Percentiles rank a stretch among this genome's conserved stretches.
phyloP scores from a whole-genome alignment of 2,329 filamentous ascomycete genomes.

The Rhynchosporium agropyri region DNA sequence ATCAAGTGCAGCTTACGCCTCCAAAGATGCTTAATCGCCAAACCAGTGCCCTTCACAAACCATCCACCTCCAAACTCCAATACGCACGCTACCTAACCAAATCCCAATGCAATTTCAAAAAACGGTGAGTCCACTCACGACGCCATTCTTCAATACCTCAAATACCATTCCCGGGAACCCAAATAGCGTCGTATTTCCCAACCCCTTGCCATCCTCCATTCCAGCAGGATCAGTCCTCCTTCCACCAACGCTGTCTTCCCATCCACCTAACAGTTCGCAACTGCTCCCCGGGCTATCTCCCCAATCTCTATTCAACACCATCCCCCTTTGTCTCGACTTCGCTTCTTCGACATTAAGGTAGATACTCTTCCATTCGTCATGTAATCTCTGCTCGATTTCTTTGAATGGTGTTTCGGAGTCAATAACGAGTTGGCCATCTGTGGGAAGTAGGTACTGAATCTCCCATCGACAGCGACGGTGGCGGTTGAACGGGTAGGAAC shows the following conservation, averaged over 20 bases:
- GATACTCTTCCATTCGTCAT: constrained; percentile 68
- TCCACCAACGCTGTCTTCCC: constrained; percentile 69
- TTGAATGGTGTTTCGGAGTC: constrained; percentile 70
- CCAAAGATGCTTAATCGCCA: background rate
- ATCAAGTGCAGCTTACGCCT: constrained; percentile 14
- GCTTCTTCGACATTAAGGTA: constrained; percentile 60
- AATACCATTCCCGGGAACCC: constrained; percentile 94
- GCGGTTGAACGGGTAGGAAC: constrained; percentile 95
- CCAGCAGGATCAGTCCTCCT: constrained; percentile 48
- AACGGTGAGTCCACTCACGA: constrained; percentile 85
- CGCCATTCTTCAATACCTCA: constrained; percentile 91
- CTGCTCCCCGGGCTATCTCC: constrained; percentile 90
- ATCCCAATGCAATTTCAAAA: constrained; percentile 55
- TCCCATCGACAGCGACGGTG: constrained; percentile 89
- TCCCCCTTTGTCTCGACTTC: constrained; percentile 62
- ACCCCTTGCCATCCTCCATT: constrained; percentile 55
- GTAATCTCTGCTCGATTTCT: constrained; percentile 70
- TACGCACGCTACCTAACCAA: constrained; percentile 10
- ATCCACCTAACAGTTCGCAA: constrained; percentile 77
- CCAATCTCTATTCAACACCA: constrained; percentile 91
- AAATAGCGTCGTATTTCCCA: constrained; percentile 81
- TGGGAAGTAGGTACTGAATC: constrained; percentile 59
- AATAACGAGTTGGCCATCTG: constrained; percentile 45
- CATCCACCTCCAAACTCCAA: constrained; percentile 15
- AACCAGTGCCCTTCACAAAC: background rate